Base-by-base conservation (phyloP, 2,329 filamentous ascomycete species). In the Claviceps paspali region DNA sequence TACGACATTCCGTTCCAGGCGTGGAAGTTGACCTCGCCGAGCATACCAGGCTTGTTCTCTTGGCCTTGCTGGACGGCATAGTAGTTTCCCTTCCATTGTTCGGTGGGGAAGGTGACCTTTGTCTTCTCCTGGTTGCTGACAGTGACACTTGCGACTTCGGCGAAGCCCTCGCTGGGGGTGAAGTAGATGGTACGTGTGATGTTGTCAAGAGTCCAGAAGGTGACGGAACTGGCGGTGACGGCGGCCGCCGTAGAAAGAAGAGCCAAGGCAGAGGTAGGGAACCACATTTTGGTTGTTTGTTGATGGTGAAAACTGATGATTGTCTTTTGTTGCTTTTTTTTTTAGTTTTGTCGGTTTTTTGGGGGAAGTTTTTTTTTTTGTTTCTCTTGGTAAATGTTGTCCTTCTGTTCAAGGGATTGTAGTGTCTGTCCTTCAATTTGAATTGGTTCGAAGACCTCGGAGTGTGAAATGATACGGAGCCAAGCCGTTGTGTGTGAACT, bases 181-280 rank as follows among this genome's bases (percentile, higher is more conserved):
- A 73, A 70, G 57, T 63, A 47, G 53, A 75, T 48, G 33, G 61
- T 65, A 52, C 70, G 66, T 41, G 55, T 51, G 24, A 55, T 58
- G 41, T 54, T 47, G 52, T 79, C 75, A 35, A 74, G 67, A 47
- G 70, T 75, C 55, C 66, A 49, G 59, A 79, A 76, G 46, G 67
- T 72, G 49, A 79, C 56, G 55, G 65, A 68, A 51, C 50, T 53
- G 41, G 66, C 68, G 38, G 51, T 52, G 48, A 54, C 63, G 35
- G 62, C 46, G 42, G 61, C 54, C 41, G 62, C 62, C 38, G 58
- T 47, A 45, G 65, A 61, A 43, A 60, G 52, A 42, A 67, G 45
- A 46, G 60, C 55, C 46, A 64, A 54, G 50, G 68, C 47, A 48
- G 64, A 49, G 43, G 54, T 56, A 49, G 60, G 46, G 62, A 73